Evolutionary conservation across 179 eudicot genomes (phyloP).

Genomic region (Pouteria campechiana): DNA sequence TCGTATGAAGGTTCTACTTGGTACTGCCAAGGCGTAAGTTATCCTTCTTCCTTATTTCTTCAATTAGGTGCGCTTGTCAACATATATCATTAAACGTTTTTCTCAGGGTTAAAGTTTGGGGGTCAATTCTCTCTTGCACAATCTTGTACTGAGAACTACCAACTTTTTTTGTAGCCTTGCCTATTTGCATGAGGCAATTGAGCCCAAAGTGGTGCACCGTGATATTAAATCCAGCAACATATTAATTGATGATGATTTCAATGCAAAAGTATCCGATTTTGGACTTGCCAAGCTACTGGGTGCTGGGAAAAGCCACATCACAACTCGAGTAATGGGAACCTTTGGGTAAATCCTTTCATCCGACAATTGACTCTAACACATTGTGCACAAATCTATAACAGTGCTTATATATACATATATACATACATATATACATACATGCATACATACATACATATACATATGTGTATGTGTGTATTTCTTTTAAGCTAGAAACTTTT

Average conservation of each 20-base stretch:
- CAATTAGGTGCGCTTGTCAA: neutral
- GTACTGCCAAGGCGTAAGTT: conserved; percentile 99
- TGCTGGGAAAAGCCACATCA: conserved; percentile 93
- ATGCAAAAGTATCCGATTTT: conserved; percentile 91
- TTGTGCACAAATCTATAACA: no score
- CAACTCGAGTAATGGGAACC: conserved; percentile 98
- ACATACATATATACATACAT: no score
- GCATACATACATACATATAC: no score
- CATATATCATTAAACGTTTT: neutral
- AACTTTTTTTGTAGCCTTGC: conserved; percentile 65
- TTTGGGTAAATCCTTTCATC: conserved; percentile 55
- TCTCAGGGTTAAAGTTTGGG: no score
- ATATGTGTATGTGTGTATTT: no score
- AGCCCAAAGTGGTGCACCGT: conserved; percentile 97
- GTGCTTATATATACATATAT: no score
- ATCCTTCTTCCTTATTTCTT: neutral
- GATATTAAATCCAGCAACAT: conserved; percentile 97
- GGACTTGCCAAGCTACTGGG: conserved; percentile 97
- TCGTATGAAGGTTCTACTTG: conserved; percentile 77
- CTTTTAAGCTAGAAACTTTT: neutral
- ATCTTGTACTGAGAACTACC: no score
- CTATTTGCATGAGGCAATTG: conserved; percentile 93
- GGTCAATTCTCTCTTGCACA: no score
- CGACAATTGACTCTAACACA: neutral
- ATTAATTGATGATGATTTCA: conserved; percentile 77